Conservation (phyloP, 805 yeast genomes). For the Hanseniaspora jakobsenii region DNA sequence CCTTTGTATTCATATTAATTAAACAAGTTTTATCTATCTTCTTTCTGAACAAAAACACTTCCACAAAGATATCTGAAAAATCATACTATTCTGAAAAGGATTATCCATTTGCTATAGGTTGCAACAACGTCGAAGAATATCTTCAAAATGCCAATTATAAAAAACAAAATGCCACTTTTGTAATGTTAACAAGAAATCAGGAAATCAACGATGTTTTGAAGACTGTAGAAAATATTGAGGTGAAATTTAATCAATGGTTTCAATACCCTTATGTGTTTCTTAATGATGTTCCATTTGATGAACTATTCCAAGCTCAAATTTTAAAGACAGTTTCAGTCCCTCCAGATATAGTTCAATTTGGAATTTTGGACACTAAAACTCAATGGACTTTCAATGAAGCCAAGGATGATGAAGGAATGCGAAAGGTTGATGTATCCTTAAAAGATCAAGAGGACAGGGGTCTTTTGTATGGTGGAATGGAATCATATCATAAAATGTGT, state of each 20-base stretch:
- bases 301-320: constrained; percentile 48
- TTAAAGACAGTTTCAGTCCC: constrained; percentile 42
- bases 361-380: constrained; percentile 38
- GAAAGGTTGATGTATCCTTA: constrained; percentile 37
- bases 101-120: constrained; percentile 44
- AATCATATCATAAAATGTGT: constrained; percentile 88
- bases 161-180: constrained; percentile 72
- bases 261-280: constrained; percentile 86
- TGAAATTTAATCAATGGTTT: constrained; percentile 88
- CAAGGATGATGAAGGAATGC: neutral
- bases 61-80: constrained; percentile 15
- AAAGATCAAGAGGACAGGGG: constrained; percentile 70
- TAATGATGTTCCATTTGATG: constrained; percentile 64
- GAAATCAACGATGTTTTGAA: constrained; percentile 67
- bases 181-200: constrained; percentile 68
- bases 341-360: constrained; percentile 46
- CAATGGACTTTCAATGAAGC: constrained; percentile 59
- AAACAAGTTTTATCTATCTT: too few relatives aligned
- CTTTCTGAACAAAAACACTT: neutral
- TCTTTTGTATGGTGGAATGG: constrained; percentile 71
- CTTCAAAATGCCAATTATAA: constrained; percentile 21
- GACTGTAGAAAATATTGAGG: constrained; percentile 64
- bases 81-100: constrained; percentile 26
- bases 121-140: constrained; percentile 38
- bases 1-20: too few relatives aligned